Evolutionary conservation across 371 early-diverging fungal genomes (phyloP).

Genomic region (Blakeslea trispora): DNA sequence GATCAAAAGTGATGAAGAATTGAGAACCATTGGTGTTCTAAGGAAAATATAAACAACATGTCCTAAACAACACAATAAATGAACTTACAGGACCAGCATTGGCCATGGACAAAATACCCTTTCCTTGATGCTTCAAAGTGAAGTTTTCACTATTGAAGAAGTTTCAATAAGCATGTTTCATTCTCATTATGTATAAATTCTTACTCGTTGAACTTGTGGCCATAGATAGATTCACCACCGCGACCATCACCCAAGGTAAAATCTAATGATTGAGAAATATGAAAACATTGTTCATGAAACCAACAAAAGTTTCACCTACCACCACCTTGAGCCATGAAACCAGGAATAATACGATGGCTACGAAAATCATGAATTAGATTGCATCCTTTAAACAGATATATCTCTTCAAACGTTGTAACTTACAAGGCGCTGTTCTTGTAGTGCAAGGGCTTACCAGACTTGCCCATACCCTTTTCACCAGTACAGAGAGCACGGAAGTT

Average conservation of each 20-base stretch:
- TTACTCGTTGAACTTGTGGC: constrained; percentile 89
- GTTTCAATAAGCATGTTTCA: constrained; percentile 1
- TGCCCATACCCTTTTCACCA: constrained; percentile 77
- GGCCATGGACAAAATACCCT: constrained; percentile 95
- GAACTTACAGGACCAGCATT: constrained; percentile 83
- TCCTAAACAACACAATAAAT: neutral
- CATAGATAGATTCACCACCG: constrained; percentile 95
- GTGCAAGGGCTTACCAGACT: constrained; percentile 61
- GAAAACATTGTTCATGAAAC: neutral
- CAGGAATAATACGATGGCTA: constrained; percentile 91
- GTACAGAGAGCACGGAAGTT: constrained; percentile 93
- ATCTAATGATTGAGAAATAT: constrained; percentile 47
- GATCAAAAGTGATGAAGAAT: constrained; percentile 88
- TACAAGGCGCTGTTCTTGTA: constrained; percentile 88
- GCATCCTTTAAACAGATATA: too few relatives aligned
- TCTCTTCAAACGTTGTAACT: constrained; percentile 16
- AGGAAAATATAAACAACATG: neutral
- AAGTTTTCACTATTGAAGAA: constrained; percentile 94
- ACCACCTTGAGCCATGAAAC: constrained; percentile 99
- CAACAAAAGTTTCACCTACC: constrained; percentile 33
- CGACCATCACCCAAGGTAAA: constrained; percentile 91
- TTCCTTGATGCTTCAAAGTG: constrained; percentile 78
- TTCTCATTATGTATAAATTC: constrained; percentile 12
- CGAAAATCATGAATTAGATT: too few relatives aligned
- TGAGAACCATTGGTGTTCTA: constrained; percentile 95